These are phyloP conservation scores for Acer campestre DNA, from an alignment of 345 rosid genomes.

Conservation along the genomic window DNA sequence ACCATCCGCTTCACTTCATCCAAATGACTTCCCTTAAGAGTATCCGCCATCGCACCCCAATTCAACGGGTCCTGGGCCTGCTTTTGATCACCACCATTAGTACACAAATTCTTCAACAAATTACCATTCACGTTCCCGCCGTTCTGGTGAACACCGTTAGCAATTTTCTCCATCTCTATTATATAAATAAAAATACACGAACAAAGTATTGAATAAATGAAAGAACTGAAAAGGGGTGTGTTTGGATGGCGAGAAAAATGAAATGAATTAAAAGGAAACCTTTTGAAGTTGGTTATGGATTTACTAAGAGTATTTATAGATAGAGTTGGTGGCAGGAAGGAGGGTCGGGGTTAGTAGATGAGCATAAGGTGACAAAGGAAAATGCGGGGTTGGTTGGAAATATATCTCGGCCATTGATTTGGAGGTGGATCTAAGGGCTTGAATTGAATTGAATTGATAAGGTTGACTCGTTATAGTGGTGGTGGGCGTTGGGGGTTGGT, in stretches of 20 bases:
- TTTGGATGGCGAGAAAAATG: too few relatives aligned
- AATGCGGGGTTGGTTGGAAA: constrained; percentile 26
- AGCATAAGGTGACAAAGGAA: constrained; percentile 12
- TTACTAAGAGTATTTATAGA: constrained; percentile 32
- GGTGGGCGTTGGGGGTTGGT: constrained; percentile 20
- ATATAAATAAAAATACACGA: background rate
- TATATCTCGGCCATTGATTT: constrained; percentile 21
- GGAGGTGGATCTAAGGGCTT: constrained; percentile 21
- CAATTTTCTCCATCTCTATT: constrained; percentile 5
- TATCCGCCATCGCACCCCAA: constrained; percentile 74
- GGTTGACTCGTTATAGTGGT: constrained; percentile 13
- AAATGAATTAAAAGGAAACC: background rate
- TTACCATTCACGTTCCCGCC: background rate
- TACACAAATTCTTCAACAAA: constrained; percentile 25
- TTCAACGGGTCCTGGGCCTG: constrained; percentile 42
- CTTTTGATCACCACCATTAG: constrained; percentile 23
- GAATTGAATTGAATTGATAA: background rate
- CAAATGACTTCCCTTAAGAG: constrained; percentile 72
- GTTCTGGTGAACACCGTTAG: constrained; percentile 6
- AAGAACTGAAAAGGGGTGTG: too few relatives aligned
- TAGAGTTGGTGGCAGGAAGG: too few relatives aligned
- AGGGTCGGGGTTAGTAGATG: background rate
- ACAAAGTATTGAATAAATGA: too few relatives aligned
- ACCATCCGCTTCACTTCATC: constrained; percentile 88
- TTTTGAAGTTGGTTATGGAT: background rate